These are phyloP conservation scores for Sporodiniella umbellata DNA, from an alignment of 371 early-diverging fungal species.

Conservation along the genomic window DNA sequence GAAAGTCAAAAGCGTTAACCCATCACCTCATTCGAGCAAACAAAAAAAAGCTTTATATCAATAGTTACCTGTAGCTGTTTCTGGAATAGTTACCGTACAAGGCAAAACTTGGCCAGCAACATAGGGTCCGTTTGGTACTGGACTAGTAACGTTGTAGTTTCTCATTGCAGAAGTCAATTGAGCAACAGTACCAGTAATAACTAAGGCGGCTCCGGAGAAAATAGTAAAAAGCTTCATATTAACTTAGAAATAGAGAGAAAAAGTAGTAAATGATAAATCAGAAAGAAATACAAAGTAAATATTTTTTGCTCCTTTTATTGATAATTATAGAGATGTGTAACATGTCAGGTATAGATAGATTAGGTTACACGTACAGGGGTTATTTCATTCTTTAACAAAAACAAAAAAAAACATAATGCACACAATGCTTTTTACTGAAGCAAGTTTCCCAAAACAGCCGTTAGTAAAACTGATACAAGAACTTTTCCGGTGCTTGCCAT, in stretches of 20 bases:
- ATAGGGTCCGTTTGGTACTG: conserved; percentile 35
- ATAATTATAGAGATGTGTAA: neutral
- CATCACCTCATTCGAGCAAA: too few species aligned
- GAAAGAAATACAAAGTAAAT: neutral
- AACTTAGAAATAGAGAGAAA: neutral
- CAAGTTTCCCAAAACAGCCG: conserved; percentile 9
- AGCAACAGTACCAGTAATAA: conserved; percentile 19
- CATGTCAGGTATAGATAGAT: neutral
- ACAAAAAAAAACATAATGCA: neutral
- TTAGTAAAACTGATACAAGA: conserved; percentile 6
- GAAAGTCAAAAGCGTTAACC: too few species aligned
- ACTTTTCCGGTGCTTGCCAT: conserved; percentile 1
- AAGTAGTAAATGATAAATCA: neutral
- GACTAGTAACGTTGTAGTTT: conserved; percentile 39
- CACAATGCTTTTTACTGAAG: too few species aligned
- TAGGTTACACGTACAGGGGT: neutral
- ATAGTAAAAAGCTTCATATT: conserved; percentile 17
- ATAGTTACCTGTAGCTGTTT: conserved; percentile 23
- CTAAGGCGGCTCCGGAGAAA: conserved; percentile 13
- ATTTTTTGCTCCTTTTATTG: conserved; percentile 1
- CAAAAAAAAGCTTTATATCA: too few species aligned
- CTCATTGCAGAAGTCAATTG: conserved; percentile 32
- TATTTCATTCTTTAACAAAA: neutral
- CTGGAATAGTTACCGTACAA: conserved; percentile 30
- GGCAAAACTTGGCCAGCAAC: conserved; percentile 37